Percentiles rank a stretch among this genome's conserved stretches.
These are phyloP conservation scores for Prasinococcaceae sp. DNA, from an alignment of 139 green algal species.

Conservation along the genomic window DNA sequence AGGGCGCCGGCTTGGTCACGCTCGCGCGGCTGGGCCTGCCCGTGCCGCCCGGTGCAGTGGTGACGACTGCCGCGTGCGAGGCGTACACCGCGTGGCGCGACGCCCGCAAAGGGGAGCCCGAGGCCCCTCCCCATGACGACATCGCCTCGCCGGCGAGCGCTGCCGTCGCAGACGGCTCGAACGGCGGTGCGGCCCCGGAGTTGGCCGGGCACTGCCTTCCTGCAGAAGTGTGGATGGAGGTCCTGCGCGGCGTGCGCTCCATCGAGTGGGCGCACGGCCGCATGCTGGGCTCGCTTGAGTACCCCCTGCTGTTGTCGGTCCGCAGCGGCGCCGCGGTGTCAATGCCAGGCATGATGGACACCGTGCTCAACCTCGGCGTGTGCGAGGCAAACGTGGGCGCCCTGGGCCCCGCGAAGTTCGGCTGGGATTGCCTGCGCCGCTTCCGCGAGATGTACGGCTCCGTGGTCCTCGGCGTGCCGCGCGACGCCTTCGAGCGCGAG, in stretches of 20 bases:
- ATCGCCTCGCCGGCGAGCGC: too few relatives aligned
- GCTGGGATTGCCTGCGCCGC: constrained; percentile 63
- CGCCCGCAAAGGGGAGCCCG: too few relatives aligned
- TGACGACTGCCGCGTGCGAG: constrained; percentile 72
- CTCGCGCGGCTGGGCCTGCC: constrained; percentile 69
- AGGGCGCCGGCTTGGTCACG: constrained; percentile 78
- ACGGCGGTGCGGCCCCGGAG: neutral
- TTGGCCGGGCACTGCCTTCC: constrained; percentile 39
- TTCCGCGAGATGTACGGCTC: constrained; percentile 73
- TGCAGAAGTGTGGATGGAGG: constrained; percentile 44
- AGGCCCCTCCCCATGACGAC: too few relatives aligned
- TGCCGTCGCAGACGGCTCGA: too few relatives aligned
- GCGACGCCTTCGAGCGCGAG: constrained; percentile 64
- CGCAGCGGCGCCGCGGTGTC: constrained; percentile 65
- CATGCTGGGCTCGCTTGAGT: constrained; percentile 49
- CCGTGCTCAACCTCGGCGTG: constrained; percentile 74
- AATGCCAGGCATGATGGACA: constrained; percentile 86
- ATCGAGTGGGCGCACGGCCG: constrained; percentile 45
- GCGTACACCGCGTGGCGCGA: constrained; percentile 50
- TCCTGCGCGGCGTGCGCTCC: constrained; percentile 33
- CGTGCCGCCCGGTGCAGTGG: constrained; percentile 75
- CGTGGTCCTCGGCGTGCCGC: constrained; percentile 50
- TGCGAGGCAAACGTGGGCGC: constrained; percentile 58
- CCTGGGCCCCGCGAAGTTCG: constrained; percentile 51
- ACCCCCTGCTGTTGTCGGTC: constrained; percentile 67